Base-by-base conservation (phyloP, 2,329 filamentous ascomycete species). In the Aplosporella prunicola region DNA sequence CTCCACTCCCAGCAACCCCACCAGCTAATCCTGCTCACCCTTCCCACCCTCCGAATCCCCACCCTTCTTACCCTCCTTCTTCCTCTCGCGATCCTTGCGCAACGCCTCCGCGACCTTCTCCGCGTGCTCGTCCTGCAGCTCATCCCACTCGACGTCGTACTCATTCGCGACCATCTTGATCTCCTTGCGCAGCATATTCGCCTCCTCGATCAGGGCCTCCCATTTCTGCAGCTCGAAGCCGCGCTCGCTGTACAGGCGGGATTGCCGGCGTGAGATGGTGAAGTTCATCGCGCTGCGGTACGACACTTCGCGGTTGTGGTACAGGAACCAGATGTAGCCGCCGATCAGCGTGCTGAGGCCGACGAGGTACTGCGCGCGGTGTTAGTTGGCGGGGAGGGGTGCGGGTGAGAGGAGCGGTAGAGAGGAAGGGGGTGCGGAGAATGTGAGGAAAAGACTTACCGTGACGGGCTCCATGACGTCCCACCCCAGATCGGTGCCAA, bases 281-380 rank as follows among this genome's bases (percentile, higher is more conserved):
- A 93, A 72, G 56, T 93, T 88, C 64, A 94, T 77, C 18, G 88
- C 86, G 2, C 80, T 80, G 47, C 82, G 80, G 66, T 94, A 94
- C 46, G 77, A 84, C 9, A 93, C 78, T 60, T 94, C 87, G 14
- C 83, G 76, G 62, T 88, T 93, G 64, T 94, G 84, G 61, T 88
- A 93, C 9, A 94, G 66, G 57, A 95, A 94, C 85, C 86, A 95
- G 37, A 93, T 68, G 52, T 95, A 95, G 47, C 86, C 88, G 6
- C 80, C 80, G 66, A 94, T 93, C 51, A 94, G 76, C 9, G 82
- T 87, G 1, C 79, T 76, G 45, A 95, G 68, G n/a, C 86, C 83
- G 2, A 83, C 86, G 11, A 94, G 75, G 53, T 94, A 94, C 22
- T 58, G 15, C 8, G 8, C 31, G 20, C 9, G 25, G 29, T 20